Conservation (phyloP, 306 rosid genomes). For the Arachis hypogaea region DNA sequence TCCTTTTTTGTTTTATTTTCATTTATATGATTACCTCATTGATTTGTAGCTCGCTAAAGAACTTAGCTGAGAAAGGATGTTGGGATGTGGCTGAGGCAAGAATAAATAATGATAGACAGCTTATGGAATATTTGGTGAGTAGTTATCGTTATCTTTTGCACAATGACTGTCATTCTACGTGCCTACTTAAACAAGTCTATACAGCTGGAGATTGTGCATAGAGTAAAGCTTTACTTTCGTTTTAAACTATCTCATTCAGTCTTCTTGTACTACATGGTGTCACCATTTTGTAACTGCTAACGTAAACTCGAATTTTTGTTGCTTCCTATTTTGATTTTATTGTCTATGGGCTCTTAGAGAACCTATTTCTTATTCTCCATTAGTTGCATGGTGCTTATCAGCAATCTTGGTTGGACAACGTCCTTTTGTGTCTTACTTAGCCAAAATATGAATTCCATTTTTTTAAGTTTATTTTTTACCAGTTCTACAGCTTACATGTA, state of each 20-base stretch:
- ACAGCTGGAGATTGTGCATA: constrained; percentile 16
- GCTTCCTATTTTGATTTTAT: constrained; percentile 10
- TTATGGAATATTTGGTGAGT: constrained; percentile 91
- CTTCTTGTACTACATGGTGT: not conserved
- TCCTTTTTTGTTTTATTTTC: constrained; percentile 21
- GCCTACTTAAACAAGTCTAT: not conserved
- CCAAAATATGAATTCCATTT: not conserved
- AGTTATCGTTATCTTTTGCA: constrained; percentile 22
- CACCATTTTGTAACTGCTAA: constrained; percentile 6
- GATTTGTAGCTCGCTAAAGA: constrained; percentile 73
- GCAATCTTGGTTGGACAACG: constrained; percentile 21
- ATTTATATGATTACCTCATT: constrained; percentile 32
- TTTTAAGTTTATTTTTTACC: not conserved
- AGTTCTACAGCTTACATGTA: not conserved
- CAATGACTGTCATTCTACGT: constrained; percentile 27
- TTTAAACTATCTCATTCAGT: constrained; percentile 30
- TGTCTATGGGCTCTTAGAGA: constrained; percentile 7
- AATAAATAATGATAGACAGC: constrained; percentile 69
- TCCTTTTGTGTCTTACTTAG: not conserved
- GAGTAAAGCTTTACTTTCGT: not conserved
- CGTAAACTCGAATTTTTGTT: constrained; percentile 17
- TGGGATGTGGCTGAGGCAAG: constrained; percentile 98
- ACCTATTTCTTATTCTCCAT: constrained; percentile 22
- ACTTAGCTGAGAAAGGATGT: constrained; percentile 89
- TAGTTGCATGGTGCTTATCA: constrained; percentile 18